Base-by-base conservation (phyloP, 2,329 filamentous ascomycete species). In the Coniochaeta sp. region DNA sequence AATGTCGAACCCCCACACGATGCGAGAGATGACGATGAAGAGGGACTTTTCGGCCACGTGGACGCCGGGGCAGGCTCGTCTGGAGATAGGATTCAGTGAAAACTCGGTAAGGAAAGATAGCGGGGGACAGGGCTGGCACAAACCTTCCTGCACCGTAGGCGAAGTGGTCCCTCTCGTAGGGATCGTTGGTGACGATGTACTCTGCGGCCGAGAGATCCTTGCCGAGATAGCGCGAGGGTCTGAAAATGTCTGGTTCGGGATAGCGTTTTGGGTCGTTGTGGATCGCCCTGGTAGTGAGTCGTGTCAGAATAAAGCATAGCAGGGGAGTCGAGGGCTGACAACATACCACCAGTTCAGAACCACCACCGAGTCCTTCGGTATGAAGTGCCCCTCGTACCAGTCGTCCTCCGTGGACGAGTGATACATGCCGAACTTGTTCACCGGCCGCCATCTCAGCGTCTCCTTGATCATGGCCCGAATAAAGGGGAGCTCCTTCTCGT, bases 391-490 rank as follows among this genome's bases (percentile, higher is more conserved):
- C 17, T 74, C 65, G 59, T 74, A 74, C 30, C 66, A 58, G 58
- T 73, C 65, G 42, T 74, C 73, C 60, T 68, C 66, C 14, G 67
- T 69, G 1, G 70, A 67, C 32, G 72, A 71, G 47, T 74, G 72
- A 0, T 61, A 58, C 54, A 65, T 64, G 26, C 63, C 64, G 17
- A 59, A 57, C 55, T 63, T 64, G 30, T 63, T 64, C 10, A 70
- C 67, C 1, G 75, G 73, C 56, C 75, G 70, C 71, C 73, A 79
- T 8, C 76, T 68, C 38, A 75, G 64, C 2, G 69, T 69, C 65
- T 80, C 77, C 58, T 78, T 77, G 57, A 77, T 68, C 19, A 75
- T 65, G 55, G 71, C 73, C 24, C 70, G 66, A 4, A 79, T 67
- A 64, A 78, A 79, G 0, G 75, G 77, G 6, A 79, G 63, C 5